Evolutionary conservation across 176 grass and related monocot species (phyloP), one percentile per base, ranked within the genome.

Genomic region (Miscanthus lutarioriparius): DNA sequence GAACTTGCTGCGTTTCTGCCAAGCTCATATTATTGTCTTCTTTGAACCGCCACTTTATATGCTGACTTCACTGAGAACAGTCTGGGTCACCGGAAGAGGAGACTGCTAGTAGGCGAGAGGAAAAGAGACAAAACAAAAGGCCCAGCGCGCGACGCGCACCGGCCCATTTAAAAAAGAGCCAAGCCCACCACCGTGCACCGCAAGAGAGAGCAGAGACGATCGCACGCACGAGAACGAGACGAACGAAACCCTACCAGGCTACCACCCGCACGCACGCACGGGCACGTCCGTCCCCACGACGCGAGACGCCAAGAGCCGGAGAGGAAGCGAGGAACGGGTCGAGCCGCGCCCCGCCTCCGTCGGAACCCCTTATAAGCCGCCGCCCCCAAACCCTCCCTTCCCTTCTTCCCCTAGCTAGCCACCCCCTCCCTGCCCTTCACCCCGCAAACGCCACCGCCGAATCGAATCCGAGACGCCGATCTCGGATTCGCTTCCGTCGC

Each of bases 281-380:
- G 51, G 51, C 6, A n/a, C 66, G 19, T 51, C 48, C 49, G 49
- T 6, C 15, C 15, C 47, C 48, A 0, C 43, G 48, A 35, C 28
- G 16, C 65, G 16, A 45, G 43, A 14, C 16, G 14, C 19, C 47
- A 17, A 49, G 47, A 49, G 38, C 7, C 4, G 7, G 10, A 13
- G 38, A 25, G 4, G 33, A 22, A 3, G 28, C 7, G 17, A 17
- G 38, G 87, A 74, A 84, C 26, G 63, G n/a, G 83, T 82, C 88
- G 84, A 90, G 80, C 67, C 88, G 74, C 80, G 44, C 20, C 37
- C 84, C 88, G 79, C 74, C 54, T 86, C 80, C 88, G 74, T 86
- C 88, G 88, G 79, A 26, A 47, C 23, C 45, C 88, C 32, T 67
- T 87, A 87, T 66, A 90, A 87, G 74, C 79, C 88, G 88, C 59